Conservation (phyloP, 805 yeast genomes). For the Teunomyces panamensis region DNA sequence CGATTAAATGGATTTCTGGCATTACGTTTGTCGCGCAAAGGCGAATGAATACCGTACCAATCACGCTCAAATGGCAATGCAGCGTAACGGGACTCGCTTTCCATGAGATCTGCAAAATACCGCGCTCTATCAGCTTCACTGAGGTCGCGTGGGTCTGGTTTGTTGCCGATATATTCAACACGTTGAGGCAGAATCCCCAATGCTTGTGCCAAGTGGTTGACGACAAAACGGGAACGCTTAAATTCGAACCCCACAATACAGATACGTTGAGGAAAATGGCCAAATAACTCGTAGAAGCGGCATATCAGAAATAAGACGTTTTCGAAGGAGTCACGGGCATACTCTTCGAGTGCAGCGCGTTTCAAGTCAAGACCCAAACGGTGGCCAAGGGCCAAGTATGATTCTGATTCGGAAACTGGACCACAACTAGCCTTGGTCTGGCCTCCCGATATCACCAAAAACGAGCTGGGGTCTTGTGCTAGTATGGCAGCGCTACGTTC, state of each 20-base stretch:
- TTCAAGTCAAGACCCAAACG: constrained; percentile 17
- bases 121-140: constrained; percentile 15
- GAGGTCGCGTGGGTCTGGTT: constrained; percentile 47
- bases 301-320: constrained; percentile 63
- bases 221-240: constrained; percentile 58
- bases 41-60: constrained; percentile 52
- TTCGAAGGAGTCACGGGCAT: constrained; percentile 77
- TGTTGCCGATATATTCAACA: constrained; percentile 53
- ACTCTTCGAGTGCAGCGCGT: constrained; percentile 56
- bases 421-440: constrained; percentile 60
- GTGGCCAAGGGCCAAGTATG: constrained; percentile 49
- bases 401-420: constrained; percentile 56
- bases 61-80: constrained; percentile 51
- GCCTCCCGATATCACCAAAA: constrained; percentile 63
- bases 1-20: constrained; percentile 53
- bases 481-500: constrained; percentile 39
- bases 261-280: constrained; percentile 48
- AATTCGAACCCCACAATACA: constrained; percentile 74
- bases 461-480: constrained; percentile 22
- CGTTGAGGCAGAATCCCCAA: constrained; percentile 37
- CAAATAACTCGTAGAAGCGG: constrained; percentile 46
- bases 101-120: constrained; percentile 48
- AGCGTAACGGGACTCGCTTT: constrained; percentile 53
- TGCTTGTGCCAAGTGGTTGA: constrained; percentile 50
- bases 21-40: constrained; percentile 46